Percentiles rank a stretch among this genome's conserved stretches.
These are phyloP conservation scores for Talaromyces marneffei DNA, from an alignment of 2,329 filamentous ascomycete species.

Conservation along the genomic window DNA sequence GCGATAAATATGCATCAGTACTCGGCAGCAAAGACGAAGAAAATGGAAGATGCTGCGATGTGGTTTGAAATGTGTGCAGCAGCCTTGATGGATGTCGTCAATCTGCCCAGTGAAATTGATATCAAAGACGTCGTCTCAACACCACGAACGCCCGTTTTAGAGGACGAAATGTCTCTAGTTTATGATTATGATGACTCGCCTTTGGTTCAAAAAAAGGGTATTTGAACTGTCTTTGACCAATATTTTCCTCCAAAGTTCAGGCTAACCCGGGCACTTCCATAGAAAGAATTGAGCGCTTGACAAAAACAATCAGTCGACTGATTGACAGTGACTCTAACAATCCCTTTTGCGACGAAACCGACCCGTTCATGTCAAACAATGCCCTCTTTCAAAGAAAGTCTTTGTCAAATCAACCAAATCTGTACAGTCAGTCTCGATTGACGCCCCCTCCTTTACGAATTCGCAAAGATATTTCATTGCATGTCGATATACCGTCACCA, in stretches of 20 bases:
- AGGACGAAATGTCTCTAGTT: background rate
- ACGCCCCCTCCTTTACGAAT: constrained; percentile 14
- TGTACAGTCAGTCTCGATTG: background rate
- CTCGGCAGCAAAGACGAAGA: constrained; percentile 11
- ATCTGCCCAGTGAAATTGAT: background rate
- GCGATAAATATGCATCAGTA: constrained; percentile 15
- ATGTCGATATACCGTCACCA: background rate
- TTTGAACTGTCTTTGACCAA: background rate
- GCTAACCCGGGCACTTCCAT: background rate
- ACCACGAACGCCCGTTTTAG: background rate
- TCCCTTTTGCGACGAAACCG: constrained; percentile 1
- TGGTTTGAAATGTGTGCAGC: constrained; percentile 11
- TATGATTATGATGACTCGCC: background rate
- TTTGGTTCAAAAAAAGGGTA: background rate
- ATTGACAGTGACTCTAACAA: background rate
- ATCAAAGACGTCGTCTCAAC: background rate
- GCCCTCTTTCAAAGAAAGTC: background rate
- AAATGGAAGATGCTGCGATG: constrained; percentile 5
- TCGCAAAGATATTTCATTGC: constrained; percentile 4
- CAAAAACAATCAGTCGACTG: background rate
- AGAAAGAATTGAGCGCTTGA: background rate
- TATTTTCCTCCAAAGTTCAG: background rate
- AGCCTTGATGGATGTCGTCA: background rate
- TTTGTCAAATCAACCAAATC: background rate
- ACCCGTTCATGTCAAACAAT: constrained; percentile 11